Evolutionary conservation across 495 filamentous ascomycete species (phyloP).

Genomic region (Baudoinia panamericana): DNA sequence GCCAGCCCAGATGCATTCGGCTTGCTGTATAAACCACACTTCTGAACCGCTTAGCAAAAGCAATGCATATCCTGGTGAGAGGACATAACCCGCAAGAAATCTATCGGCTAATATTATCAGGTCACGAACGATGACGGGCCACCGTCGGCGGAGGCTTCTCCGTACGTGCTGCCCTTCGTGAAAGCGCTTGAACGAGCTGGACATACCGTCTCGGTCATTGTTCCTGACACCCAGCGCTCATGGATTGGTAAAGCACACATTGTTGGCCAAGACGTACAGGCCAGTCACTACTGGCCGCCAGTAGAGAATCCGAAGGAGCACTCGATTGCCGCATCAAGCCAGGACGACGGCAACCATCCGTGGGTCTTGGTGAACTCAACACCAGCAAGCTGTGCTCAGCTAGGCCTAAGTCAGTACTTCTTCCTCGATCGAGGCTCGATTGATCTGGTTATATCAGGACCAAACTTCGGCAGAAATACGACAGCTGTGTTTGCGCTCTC

Average conservation of each 20-base stretch:
- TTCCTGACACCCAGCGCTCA: conserved; percentile 82
- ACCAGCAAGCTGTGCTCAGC: conserved; percentile 77
- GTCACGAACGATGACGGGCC: conserved; percentile 92
- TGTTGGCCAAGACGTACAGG: conserved; percentile 69
- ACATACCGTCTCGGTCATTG: conserved; percentile 74
- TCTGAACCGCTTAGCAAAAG: not conserved
- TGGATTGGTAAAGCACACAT: conserved; percentile 98
- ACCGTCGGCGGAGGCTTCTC: conserved; percentile 77
- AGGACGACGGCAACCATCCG: conserved; percentile 43
- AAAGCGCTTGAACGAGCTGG: conserved; percentile 61
- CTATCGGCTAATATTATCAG: conserved; percentile 27
- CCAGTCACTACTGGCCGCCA: conserved; percentile 69
- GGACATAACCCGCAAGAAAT: not conserved
- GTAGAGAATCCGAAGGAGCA: conserved; percentile 42
- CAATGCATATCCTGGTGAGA: conserved; percentile 16
- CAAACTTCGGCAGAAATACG: conserved; percentile 90
- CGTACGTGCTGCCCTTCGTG: conserved; percentile 82
- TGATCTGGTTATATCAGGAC: conserved; percentile 78
- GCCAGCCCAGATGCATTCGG: no score
- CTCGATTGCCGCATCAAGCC: conserved; percentile 1
- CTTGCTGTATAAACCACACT: no score
- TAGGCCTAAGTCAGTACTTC: conserved; percentile 78
- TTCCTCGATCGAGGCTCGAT: conserved; percentile 65
- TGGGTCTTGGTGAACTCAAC: conserved; percentile 88
- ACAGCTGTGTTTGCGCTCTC: conserved; percentile 85